These are phyloP conservation scores for Porcisia hertigi DNA, from an alignment of 208 protist species.

Conservation along the genomic window DNA sequence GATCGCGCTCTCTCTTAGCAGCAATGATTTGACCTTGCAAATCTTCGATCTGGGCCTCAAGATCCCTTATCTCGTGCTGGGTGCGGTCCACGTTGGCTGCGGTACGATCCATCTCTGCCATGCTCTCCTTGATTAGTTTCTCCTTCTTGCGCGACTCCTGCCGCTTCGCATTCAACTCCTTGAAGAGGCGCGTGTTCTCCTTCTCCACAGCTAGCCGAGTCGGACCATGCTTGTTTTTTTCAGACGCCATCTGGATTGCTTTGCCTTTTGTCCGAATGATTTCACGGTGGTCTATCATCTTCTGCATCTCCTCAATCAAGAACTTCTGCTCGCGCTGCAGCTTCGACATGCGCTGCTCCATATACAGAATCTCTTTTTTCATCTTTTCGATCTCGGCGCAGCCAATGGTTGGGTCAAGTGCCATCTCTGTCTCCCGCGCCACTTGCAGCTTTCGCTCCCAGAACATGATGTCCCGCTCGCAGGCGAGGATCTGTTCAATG, in stretches of 20 bases:
- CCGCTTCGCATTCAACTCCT: conserved; percentile 87
- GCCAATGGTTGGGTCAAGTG: conserved; percentile 93
- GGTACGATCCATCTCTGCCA: conserved; percentile 79
- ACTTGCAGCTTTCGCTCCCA: conserved; percentile 97
- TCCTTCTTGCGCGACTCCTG: conserved; percentile 86
- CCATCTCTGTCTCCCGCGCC: conserved; percentile 95
- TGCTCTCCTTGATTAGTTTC: conserved; percentile 73
- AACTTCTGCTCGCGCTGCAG: conserved; percentile 93
- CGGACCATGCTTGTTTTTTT: conserved; percentile 59
- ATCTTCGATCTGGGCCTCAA: conserved; percentile 76
- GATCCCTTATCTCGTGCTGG: conserved; percentile 64
- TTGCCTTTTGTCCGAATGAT: conserved; percentile 93
- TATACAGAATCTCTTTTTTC: conserved; percentile 95
- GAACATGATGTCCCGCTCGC: conserved; percentile 94
- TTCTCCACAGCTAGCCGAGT: conserved; percentile 86
- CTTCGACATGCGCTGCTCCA: conserved; percentile 92
- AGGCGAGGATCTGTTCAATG: conserved; percentile 88
- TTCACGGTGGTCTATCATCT: conserved; percentile 92
- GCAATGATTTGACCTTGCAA: conserved; percentile 59
- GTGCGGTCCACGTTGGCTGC: conserved; percentile 74
- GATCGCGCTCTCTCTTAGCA: conserved; percentile 64
- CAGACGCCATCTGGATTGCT: conserved; percentile 63
- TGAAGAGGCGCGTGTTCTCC: conserved; percentile 85
- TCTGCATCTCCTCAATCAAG: conserved; percentile 95
- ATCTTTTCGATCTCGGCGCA: conserved; percentile 94